Percentiles rank a stretch among this genome's conserved stretches.
Conservation (phyloP, 768 basidiomycete genomes). For the Psilocybe cyanescens region DNA sequence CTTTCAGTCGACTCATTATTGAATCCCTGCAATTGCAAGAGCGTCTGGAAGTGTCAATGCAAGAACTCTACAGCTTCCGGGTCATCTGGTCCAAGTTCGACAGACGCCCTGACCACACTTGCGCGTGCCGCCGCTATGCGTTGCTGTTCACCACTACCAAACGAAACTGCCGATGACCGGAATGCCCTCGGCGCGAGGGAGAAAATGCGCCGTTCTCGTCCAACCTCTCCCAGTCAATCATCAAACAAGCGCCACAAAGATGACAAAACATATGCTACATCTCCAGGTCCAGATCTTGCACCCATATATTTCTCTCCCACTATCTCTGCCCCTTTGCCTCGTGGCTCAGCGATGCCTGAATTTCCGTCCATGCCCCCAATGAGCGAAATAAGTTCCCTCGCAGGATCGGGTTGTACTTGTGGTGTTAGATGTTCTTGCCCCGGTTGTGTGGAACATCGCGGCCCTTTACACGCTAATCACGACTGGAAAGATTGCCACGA, state of each 20-base stretch:
- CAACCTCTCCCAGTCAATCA: slow-evolving; percentile 30
- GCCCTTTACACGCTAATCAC: slow-evolving; percentile 45
- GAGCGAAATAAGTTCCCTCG: slow-evolving; percentile 58
- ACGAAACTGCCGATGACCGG: neutral
- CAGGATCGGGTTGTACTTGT: slow-evolving; percentile 75
- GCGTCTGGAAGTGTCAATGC: slow-evolving; percentile 60
- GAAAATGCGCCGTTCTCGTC: slow-evolving; percentile 21
- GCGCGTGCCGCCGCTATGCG: slow-evolving; percentile 42
- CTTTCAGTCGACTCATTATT: slow-evolving; percentile 60
- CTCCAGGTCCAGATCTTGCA: slow-evolving; percentile 47
- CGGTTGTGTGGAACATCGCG: slow-evolving; percentile 75
- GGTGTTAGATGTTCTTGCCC: slow-evolving; percentile 72
- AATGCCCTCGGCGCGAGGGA: slow-evolving; percentile 6
- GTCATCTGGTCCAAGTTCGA: slow-evolving; percentile 12
- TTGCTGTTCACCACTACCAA: slow-evolving; percentile 23
- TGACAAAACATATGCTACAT: slow-evolving; percentile 18
- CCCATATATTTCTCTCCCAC: slow-evolving; percentile 43
- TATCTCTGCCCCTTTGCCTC: slow-evolving; percentile 22
- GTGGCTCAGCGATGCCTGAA: slow-evolving; percentile 36
- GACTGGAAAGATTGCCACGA: slow-evolving; percentile 52
- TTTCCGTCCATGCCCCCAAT: slow-evolving; percentile 67
- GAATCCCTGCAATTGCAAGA: slow-evolving; percentile 67
- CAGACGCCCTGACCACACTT: slow-evolving; percentile 33
- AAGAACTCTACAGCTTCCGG: slow-evolving; percentile 15
- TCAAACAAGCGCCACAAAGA: slow-evolving; percentile 38